phyloP scores from a whole-genome alignment of 2,329 filamentous ascomycete species.

The Pseudogymnoascus sp. region DNA sequence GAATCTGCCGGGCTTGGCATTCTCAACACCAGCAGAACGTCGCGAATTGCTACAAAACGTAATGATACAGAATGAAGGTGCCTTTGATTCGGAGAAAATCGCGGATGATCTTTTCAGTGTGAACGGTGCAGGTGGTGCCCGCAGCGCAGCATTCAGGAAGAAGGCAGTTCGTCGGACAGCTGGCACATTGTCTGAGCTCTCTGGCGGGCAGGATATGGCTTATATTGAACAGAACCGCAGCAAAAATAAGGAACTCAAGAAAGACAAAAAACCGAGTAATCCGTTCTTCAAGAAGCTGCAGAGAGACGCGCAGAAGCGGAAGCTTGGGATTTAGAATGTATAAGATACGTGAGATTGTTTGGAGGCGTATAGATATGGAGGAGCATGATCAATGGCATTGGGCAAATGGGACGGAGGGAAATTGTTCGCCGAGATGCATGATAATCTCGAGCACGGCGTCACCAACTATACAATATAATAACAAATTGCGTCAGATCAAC shows the following conservation, averaged over 20 bases:
- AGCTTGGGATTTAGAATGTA: slow-evolving; percentile 30
- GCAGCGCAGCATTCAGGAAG: slow-evolving; percentile 39
- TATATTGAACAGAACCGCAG: slow-evolving; percentile 78
- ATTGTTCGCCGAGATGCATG: background rate
- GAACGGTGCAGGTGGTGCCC: slow-evolving; percentile 18
- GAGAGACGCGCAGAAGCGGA: slow-evolving; percentile 50
- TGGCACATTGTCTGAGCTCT: slow-evolving; percentile 75
- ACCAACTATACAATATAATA: slow-evolving; percentile 3
- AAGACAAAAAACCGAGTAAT: slow-evolving; percentile 48
- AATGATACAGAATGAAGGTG: slow-evolving; percentile 75
- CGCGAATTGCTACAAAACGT: slow-evolving; percentile 84
- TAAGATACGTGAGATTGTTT: slow-evolving; percentile 3
- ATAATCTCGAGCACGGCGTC: background rate
- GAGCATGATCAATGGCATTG: background rate
- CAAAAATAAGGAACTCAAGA: slow-evolving; percentile 58
- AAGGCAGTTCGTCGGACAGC: slow-evolving; percentile 66
- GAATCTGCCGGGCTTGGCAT: slow-evolving; percentile 70
- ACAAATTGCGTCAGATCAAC: background rate
- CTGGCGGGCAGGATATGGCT: slow-evolving; percentile 95
- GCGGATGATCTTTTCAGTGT: slow-evolving; percentile 59
- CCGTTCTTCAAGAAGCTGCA: slow-evolving; percentile 59
- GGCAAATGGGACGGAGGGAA: background rate
- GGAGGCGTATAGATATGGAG: background rate
- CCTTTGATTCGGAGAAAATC: slow-evolving; percentile 61
- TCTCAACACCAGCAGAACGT: slow-evolving; percentile 68